Percentiles rank a stretch among this genome's conserved stretches.
phyloP scores from a whole-genome alignment of 2,329 filamentous ascomycete species.

The Alternaria arbusti region DNA sequence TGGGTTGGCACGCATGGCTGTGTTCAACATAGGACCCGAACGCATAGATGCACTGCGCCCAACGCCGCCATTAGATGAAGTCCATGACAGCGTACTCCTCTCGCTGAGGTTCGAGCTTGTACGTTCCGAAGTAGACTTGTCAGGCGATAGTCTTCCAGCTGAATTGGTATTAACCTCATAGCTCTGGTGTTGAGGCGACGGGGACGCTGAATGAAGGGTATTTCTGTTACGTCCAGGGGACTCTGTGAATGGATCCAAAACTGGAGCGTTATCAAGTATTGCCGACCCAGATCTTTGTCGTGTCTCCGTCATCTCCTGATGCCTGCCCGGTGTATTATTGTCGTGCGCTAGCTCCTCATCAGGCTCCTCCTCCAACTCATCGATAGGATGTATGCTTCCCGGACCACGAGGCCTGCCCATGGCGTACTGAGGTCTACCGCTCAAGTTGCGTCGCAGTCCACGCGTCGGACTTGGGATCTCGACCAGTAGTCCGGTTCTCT shows the following conservation, averaged over 20 bases:
- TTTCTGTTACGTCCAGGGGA: constrained; percentile 39
- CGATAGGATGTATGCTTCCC: constrained; percentile 67
- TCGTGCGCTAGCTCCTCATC: constrained; percentile 28
- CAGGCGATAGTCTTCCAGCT: constrained; percentile 53
- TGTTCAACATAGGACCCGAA: constrained; percentile 50
- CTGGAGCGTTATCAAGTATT: constrained; percentile 38
- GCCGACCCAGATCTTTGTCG: constrained; percentile 22
- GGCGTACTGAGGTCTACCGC: constrained; percentile 52
- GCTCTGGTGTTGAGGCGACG: constrained; percentile 29
- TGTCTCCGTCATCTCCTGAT: constrained; percentile 36
- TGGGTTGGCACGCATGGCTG: constrained; percentile 32
- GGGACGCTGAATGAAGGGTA: constrained; percentile 29
- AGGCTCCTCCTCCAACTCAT: constrained; percentile 65
- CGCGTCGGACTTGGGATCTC: constrained; percentile 58
- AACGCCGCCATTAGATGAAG: constrained; percentile 49
- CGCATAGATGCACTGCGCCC: constrained; percentile 55
- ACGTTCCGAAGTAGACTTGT: constrained; percentile 56
- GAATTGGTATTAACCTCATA: constrained; percentile 5
- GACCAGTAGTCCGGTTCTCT: constrained; percentile 55
- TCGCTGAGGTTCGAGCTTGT: constrained; percentile 65
- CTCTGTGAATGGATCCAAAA: constrained; percentile 53
- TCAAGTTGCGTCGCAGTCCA: constrained; percentile 52
- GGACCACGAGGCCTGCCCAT: constrained; percentile 58
- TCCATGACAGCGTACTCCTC: constrained; percentile 54
- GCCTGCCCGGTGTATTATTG: constrained; percentile 15